Conservation (phyloP, 441 rosid species). For the Aleurites moluccanus region DNA sequence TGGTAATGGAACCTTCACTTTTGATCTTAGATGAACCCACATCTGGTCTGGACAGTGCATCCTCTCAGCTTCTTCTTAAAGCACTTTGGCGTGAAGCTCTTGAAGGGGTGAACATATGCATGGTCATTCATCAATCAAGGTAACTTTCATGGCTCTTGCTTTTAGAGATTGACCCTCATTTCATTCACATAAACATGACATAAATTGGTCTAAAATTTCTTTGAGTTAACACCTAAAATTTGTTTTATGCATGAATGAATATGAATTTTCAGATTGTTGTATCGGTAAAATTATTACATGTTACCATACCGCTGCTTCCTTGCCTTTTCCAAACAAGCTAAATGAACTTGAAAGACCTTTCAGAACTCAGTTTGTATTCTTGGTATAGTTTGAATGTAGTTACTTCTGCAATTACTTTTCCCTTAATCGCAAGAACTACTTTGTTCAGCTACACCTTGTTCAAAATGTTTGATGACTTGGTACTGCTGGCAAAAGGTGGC, state of each 20-base stretch:
- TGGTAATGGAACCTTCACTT: slow-evolving; percentile 98
- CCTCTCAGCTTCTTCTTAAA: slow-evolving; percentile 81
- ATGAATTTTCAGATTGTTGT: not conserved
- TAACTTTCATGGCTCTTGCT: slow-evolving; percentile 26
- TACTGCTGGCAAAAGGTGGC: slow-evolving; percentile 92
- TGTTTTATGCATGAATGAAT: not conserved
- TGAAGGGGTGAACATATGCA: slow-evolving; percentile 87
- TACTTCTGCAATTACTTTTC: not conserved
- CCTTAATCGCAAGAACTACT: slow-evolving; percentile 18
- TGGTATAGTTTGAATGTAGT: not conserved
- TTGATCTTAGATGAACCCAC: slow-evolving; percentile 95
- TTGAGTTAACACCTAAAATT: not conserved
- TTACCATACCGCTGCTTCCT: not conserved
- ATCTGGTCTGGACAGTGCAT: slow-evolving; percentile 96
- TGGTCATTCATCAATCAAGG: slow-evolving; percentile 99
- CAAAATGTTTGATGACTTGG: slow-evolving; percentile 81
- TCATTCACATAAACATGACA: not conserved
- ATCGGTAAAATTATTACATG: not conserved
- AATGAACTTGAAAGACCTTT: not conserved
- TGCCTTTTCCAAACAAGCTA: not conserved
- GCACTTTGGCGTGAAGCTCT: slow-evolving; percentile 91
- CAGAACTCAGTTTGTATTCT: slow-evolving; percentile 8
- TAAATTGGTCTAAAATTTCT: not conserved
- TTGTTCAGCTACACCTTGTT: slow-evolving; percentile 84
- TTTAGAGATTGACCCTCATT: not conserved